A percentile compares a stretch with the other conserved stretches of the same genome.
Evolutionary conservation across 1,284 basidiomycete genomes (phyloP).

Genomic region (Cutaneotrichosporon daszewskae): DNA sequence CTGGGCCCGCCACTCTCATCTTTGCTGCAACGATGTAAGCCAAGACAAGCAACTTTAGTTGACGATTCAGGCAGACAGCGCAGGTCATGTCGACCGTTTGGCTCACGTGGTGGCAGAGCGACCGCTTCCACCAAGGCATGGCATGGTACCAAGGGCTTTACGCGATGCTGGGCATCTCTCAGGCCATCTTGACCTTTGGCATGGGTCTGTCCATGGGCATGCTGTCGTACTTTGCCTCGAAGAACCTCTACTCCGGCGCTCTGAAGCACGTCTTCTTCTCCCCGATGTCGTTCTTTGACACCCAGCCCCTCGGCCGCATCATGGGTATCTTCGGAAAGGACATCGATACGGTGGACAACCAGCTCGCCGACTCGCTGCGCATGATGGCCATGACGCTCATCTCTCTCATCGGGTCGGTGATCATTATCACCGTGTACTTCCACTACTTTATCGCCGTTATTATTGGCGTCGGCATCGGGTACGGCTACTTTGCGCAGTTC

Average conservation of each 20-base stretch:
- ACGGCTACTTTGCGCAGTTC: constrained; percentile 61
- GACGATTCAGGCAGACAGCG: too few relatives aligned
- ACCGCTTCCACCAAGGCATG: constrained; percentile 32
- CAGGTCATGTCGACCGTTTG: constrained; percentile 10
- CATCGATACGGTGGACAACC: constrained; percentile 17
- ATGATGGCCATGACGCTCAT: constrained; percentile 11
- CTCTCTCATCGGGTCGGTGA: constrained; percentile 7
- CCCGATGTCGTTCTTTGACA: constrained; percentile 66
- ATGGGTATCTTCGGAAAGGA: constrained; percentile 58
- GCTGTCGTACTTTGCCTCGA: constrained; percentile 57
- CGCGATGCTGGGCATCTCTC: constrained; percentile 54
- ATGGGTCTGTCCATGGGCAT: constrained; percentile 57
- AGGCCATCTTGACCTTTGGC: constrained; percentile 59
- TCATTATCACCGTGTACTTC: constrained; percentile 23
- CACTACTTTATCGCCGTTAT: constrained; percentile 18
- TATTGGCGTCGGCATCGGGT: constrained; percentile 53
- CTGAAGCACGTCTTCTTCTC: constrained; percentile 59
- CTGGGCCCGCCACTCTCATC: constrained; percentile 57
- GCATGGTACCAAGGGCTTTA: constrained; percentile 69
- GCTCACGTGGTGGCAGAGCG: constrained; percentile 59
- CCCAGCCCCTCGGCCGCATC: constrained; percentile 60
- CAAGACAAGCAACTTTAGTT: too few relatives aligned
- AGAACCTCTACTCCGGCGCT: constrained; percentile 56
- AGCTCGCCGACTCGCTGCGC: constrained; percentile 1
- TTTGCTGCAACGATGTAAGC: constrained; percentile 62